These are phyloP conservation scores for Pichia rugopelliculosa DNA, from an alignment of 805 yeast genomes.

Conservation along the genomic window DNA sequence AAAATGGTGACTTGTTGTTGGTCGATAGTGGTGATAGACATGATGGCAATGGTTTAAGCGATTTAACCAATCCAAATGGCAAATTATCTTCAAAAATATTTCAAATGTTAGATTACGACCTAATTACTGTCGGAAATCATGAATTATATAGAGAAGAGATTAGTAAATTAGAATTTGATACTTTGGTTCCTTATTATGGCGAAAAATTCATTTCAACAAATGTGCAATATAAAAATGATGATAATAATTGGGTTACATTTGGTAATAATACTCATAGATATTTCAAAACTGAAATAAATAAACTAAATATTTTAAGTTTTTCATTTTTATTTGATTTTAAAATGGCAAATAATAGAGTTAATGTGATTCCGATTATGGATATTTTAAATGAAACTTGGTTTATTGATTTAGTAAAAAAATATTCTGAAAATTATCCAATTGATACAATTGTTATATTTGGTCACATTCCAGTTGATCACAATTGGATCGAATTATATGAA, in stretches of 20 bases:
- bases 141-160: slow-evolving; percentile 69
- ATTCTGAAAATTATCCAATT: slow-evolving; percentile 32
- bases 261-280: slow-evolving; percentile 58
- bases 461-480: slow-evolving; percentile 63
- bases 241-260: slow-evolving; percentile 48
- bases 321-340: slow-evolving; percentile 80
- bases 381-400: slow-evolving; percentile 62
- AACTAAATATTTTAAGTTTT: slow-evolving; percentile 52
- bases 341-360: slow-evolving; percentile 45
- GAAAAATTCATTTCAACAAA: slow-evolving; percentile 65
- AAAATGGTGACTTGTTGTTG: slow-evolving; percentile 57
- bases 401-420: slow-evolving; percentile 31
- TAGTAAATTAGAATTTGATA: slow-evolving; percentile 56
- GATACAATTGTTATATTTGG: slow-evolving; percentile 71
- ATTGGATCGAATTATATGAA: slow-evolving; percentile 45
- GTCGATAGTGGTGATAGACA: slow-evolving; percentile 91
- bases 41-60: slow-evolving; percentile 89
- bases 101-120: slow-evolving; percentile 58
- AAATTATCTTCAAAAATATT: slow-evolving; percentile 53
- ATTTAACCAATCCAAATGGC: slow-evolving; percentile 72
- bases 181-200: slow-evolving; percentile 50
- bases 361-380: slow-evolving; percentile 55
- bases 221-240: slow-evolving; percentile 47
- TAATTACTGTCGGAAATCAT: slow-evolving; percentile 85
- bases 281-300: slow-evolving; percentile 52